Percentiles rank a stretch among this genome's conserved stretches.
phyloP scores from a whole-genome alignment of 257 asterid genomes.

The Fraxinus pennsylvanica region DNA sequence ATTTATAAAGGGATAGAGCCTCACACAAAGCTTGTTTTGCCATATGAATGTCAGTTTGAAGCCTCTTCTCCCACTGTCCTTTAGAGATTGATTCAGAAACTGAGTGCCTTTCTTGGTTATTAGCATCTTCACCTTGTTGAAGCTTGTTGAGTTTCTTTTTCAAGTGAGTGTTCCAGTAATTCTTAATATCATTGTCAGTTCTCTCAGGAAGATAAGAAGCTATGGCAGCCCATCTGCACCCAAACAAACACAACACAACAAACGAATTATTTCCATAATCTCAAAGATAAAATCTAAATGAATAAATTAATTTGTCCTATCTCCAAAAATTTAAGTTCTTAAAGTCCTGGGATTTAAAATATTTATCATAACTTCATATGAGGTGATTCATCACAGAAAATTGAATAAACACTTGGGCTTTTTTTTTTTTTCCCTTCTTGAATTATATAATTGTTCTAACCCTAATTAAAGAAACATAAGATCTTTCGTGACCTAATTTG shows the following conservation, averaged over 20 bases:
- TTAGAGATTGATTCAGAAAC: slow-evolving; percentile 46
- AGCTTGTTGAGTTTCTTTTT: slow-evolving; percentile 59
- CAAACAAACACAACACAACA: not conserved
- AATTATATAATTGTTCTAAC: slow-evolving; percentile 13
- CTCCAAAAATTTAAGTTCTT: no score
- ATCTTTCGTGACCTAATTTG: no score
- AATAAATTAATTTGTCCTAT: no score
- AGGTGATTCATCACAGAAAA: no score
- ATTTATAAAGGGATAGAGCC: slow-evolving; percentile 66
- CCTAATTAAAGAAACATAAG: slow-evolving; percentile 19
- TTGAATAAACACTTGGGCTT: no score
- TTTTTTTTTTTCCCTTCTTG: no score
- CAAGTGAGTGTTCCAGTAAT: slow-evolving; percentile 87
- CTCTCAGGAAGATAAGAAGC: slow-evolving; percentile 84
- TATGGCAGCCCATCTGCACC: slow-evolving; percentile 95
- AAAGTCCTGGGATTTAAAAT: no score
- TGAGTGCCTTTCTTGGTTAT: slow-evolving; percentile 27
- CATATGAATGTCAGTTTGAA: slow-evolving; percentile 80
- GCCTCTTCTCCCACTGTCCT: slow-evolving; percentile 93
- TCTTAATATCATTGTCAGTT: slow-evolving; percentile 86
- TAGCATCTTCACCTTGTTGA: slow-evolving; percentile 33
- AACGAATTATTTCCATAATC: not conserved
- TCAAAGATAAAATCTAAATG: not conserved
- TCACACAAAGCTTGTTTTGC: slow-evolving; percentile 86
- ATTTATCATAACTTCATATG: no score